A percentile compares a stretch with the other conserved stretches of the same genome.
Conservation (phyloP, 768 basidiomycete genomes). For the Chiua virens region DNA sequence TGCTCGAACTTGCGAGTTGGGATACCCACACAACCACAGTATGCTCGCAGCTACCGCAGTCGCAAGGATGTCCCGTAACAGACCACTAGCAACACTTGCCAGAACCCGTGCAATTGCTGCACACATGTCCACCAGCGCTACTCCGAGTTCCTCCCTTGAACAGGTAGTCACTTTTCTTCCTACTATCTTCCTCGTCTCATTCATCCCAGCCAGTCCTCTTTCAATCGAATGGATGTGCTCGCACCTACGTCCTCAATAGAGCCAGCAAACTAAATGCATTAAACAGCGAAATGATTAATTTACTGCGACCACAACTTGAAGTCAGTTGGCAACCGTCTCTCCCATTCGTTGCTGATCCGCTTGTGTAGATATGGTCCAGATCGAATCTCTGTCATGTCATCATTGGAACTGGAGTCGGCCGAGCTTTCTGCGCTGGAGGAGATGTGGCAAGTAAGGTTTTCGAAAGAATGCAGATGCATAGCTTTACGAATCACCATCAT, state of each 20-base stretch:
- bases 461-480: conserved; percentile 1
- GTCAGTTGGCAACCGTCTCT: conserved; percentile 39
- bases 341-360: conserved; percentile 6
- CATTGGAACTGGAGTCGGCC: conserved; percentile 66
- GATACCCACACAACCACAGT: conserved; percentile 6
- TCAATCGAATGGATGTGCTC: conserved; percentile 59
- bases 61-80: conserved; percentile 31
- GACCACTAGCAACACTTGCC: conserved; percentile 24
- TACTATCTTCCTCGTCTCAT: conserved; percentile 1
- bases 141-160: conserved; percentile 13
- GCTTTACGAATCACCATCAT: background rate
- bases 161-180: conserved; percentile 18
- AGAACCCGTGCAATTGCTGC: conserved; percentile 33
- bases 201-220: conserved; percentile 56
- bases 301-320: conserved; percentile 73
- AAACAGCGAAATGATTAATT: conserved; percentile 71
- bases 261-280: conserved; percentile 81
- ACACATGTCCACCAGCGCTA: conserved; percentile 33
- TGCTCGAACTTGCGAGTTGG: background rate
- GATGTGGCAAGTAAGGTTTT: conserved; percentile 78
- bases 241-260: conserved; percentile 80
- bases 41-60: conserved; percentile 28
- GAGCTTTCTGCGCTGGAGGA: conserved; percentile 92
- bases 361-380: conserved; percentile 66
- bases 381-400: conserved; percentile 72